Evolutionary conservation across 129 eudicot genomes (phyloP), one percentile per base, ranked within the genome.

Genomic region (Chrysanthemum seticuspe): DNA sequence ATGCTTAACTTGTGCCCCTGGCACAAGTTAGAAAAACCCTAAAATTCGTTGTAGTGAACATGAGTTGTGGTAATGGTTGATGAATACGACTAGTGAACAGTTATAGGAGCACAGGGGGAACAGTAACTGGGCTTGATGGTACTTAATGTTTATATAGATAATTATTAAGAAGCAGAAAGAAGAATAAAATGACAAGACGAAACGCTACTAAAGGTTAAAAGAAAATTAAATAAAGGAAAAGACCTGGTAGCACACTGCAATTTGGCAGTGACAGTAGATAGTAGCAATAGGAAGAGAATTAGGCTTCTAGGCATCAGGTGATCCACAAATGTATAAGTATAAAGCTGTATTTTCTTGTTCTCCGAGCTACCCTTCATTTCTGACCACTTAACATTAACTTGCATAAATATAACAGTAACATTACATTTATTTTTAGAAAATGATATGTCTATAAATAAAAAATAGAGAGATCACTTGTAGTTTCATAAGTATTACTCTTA

Each of bases 331-430:
- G 45, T 12, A 69, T 40, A 68, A 3, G 57, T 68, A 76, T 10
- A 76, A 69, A 69, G 65, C 81, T 61, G 81, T 77, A 44, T 69
- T 77, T 76, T 76, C 80, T 76, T 76, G 68, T 76, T 76, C 75
- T 52, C 64, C 80, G 70, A 76, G 75, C 70, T 36, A 36, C 45
- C 45, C 69, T 50, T 14, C 55, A 65, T 69, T 69, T 77, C 71
- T 78, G 78, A 73, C 74, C 51, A 15, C 49, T 27, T 50, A 36
- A 36, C 45, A 36, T 36, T 36, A 36, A 36, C 45, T 36, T 36
- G 45, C 45, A 36, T 36, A 36, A 5, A 36, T 36, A 7, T 36
- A 6, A 36, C 45, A 36, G 45, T 36, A 36, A 36, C 45, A 36
- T 36, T 6, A 36, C 45, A 36, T 36, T 36, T 36, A 36, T 36